A percentile compares a stretch with the other conserved stretches of the same genome.
These are phyloP conservation scores for Pyrenochaeta sp. DNA, from an alignment of 2,329 filamentous ascomycete genomes.

Conservation along the genomic window DNA sequence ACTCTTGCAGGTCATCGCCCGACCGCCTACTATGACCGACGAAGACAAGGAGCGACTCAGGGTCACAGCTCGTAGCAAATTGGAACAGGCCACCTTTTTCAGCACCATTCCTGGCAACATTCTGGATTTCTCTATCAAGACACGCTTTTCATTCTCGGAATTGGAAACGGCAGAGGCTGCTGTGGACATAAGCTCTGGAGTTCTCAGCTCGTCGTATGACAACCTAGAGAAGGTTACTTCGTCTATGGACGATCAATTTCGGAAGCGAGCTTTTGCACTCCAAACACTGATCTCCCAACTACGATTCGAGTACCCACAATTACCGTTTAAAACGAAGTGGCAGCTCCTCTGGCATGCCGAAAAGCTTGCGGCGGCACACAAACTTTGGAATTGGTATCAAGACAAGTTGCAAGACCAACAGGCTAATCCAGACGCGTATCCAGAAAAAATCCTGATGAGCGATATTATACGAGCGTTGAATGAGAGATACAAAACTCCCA, in stretches of 20 bases:
- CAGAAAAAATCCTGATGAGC: conserved; percentile 74
- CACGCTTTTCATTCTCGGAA: conserved; percentile 71
- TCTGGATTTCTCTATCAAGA: conserved; percentile 79
- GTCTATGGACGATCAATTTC: conserved; percentile 83
- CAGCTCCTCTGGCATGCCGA: conserved; percentile 87
- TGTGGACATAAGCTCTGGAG: conserved; percentile 78
- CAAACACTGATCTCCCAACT: conserved; percentile 78
- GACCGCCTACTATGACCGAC: conserved; percentile 68
- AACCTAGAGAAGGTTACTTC: conserved; percentile 77
- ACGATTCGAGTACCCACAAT: conserved; percentile 66
- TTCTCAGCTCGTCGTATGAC: conserved; percentile 78
- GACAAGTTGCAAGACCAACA: conserved; percentile 73
- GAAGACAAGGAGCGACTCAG: conserved; percentile 49
- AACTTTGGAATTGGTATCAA: conserved; percentile 85
- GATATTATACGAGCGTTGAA: conserved; percentile 80
- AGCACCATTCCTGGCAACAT: conserved; percentile 83
- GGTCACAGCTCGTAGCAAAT: conserved; percentile 84
- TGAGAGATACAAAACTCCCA: conserved; percentile 76
- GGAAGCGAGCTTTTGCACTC: conserved; percentile 75
- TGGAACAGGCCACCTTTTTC: conserved; percentile 95
- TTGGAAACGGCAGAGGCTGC: conserved; percentile 80
- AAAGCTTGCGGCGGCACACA: conserved; percentile 80
- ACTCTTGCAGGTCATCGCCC: conserved; percentile 62
- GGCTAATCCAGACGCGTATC: conserved; percentile 65
- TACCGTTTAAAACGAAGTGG: conserved; percentile 78